phyloP scores from a whole-genome alignment of 2,329 filamentous ascomycete genomes.

The Cercospora zeina region DNA sequence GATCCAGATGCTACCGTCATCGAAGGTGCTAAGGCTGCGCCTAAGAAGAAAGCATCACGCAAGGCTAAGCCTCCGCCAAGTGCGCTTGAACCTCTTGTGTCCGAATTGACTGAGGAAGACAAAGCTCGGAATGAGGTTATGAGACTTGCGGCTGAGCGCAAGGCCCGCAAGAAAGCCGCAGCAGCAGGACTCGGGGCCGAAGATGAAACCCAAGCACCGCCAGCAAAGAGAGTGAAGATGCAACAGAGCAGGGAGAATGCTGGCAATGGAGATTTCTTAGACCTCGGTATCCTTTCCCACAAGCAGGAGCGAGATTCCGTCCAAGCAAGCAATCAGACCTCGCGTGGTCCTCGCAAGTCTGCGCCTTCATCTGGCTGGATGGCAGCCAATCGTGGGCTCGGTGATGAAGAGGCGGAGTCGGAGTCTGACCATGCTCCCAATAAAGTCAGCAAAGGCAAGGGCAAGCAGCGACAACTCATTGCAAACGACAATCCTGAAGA shows the following conservation, averaged over 20 bases:
- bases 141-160: background rate
- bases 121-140: constrained; percentile 10
- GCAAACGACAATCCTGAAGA: background rate
- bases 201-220: background rate
- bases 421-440: background rate
- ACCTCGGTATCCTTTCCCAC: background rate
- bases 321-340: background rate
- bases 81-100: background rate
- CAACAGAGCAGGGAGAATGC: background rate
- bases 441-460: constrained; percentile 6
- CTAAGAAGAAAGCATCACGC: background rate
- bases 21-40: background rate
- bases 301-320: background rate
- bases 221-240: background rate
- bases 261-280: background rate
- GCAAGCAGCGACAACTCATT: constrained; percentile 7
- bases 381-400: background rate
- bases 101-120: constrained; percentile 6
- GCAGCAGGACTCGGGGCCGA: background rate
- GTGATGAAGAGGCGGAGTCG: background rate
- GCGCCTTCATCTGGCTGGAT: background rate
- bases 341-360: constrained; percentile 6
- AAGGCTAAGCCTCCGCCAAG: background rate
- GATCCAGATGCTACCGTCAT: constrained; percentile 3
- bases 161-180: constrained; percentile 10